Evolutionary conservation across 2,329 filamentous ascomycete species (phyloP), one percentile per base, ranked within the genome.

Genomic region (Paecilomyces fulvus): DNA sequence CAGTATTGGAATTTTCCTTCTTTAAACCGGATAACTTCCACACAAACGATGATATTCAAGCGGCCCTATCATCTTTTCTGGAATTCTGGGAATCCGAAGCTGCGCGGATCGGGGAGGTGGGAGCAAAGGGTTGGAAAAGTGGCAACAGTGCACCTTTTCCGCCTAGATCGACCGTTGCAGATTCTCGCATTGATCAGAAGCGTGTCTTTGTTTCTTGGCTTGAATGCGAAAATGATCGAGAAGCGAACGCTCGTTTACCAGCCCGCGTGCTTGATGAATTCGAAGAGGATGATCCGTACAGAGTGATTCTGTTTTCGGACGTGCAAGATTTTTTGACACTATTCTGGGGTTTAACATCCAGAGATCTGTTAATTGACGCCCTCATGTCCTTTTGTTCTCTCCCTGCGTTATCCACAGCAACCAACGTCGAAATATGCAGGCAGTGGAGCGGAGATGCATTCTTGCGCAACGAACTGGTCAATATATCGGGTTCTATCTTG

Each of bases 61-160:
- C 60, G 52, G 52, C 60, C 59, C 12, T 73, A 28, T 49, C 63
- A n/a, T 60, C 64, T 0, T 88, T 96, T 59, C 76, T 82, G 51
- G 80, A 85, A 2, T 96, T 94, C 60, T 97, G 94, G 94, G 90
- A 96, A 58, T 89, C 85, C 56, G 92, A 96, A 66, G 79, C 84
- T 0, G 77, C 88, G 0, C 83, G 92, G 5, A 81, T 96, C 55
- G 92, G 92, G 9, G 92, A 97, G 63, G 65, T 73, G 0, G 78
- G 77, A 1, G 86, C 90, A 2, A 77, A 79, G 59, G 90, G 91
- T 0, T 96, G 91, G 91, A 66, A 61, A 23, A 68, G 60, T 20
- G 63, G 54, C 30, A 59, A 56, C 7, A 61, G 51, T 51, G 23
- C 56, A 33, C 55, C 59, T 17, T 46, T 78, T 1, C 76, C 79